Percentiles rank a stretch among this genome's conserved stretches.
These are phyloP conservation scores for Batkoa obscura DNA, from an alignment of 371 early-diverging fungal species.

Conservation along the genomic window DNA sequence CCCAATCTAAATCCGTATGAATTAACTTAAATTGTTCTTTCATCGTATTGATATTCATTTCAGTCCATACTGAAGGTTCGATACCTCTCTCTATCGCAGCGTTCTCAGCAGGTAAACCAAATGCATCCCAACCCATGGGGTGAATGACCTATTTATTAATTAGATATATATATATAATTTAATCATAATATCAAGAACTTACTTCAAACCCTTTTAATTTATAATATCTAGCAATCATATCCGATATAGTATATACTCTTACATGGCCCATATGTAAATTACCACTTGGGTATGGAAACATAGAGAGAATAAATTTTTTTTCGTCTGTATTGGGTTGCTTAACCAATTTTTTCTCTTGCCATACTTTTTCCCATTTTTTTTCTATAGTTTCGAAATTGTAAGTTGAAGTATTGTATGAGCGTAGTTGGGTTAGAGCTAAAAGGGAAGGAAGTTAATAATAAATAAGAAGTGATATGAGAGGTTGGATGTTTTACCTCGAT, in stretches of 20 bases:
- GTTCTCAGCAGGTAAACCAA: conserved; percentile 98
- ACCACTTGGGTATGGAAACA: conserved; percentile 94
- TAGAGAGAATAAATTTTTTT: conserved; percentile 26
- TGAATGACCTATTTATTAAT: conserved; percentile 33
- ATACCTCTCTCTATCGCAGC: conserved; percentile 79
- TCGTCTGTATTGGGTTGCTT: no score
- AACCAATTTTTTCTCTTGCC: no score
- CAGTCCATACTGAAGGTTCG: conserved; percentile 71
- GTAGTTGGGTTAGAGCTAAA: no score
- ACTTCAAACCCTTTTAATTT: conserved; percentile 53
- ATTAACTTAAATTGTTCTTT: conserved; percentile 55
- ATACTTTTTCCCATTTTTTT: no score
- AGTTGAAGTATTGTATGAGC: no score
- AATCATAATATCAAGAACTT: conserved; percentile 2
- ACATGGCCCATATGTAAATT: conserved; percentile 89
- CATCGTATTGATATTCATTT: conserved; percentile 59
- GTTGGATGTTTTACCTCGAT: no score
- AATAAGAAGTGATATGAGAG: no score
- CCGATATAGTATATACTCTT: conserved; percentile 80
- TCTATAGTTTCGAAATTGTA: no score
- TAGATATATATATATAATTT: no score
- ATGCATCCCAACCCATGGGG: conserved; percentile 99
- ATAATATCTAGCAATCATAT: conserved; percentile 61
- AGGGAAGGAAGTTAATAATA: no score
- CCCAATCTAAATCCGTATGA: conserved; percentile 77